Conservation (phyloP, 164 flowering plant species). For the Macadamia tetraphylla region DNA sequence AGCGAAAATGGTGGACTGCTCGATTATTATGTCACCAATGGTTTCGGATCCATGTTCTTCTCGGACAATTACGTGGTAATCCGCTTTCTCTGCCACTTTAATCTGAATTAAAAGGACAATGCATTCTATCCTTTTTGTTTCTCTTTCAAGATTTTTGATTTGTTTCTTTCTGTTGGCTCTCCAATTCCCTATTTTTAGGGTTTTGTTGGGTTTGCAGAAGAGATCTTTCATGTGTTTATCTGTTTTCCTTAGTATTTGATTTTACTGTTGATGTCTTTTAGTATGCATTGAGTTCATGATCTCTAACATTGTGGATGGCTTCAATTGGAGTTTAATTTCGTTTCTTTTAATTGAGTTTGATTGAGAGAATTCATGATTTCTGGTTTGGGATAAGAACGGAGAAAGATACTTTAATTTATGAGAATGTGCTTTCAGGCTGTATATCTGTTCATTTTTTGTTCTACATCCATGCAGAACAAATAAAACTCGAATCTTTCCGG, state of each 20-base stretch:
- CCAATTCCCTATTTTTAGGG: neutral
- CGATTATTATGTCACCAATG: slow-evolving; percentile 11
- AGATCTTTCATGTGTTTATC: neutral
- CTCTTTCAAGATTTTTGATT: neutral
- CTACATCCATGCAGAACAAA: neutral
- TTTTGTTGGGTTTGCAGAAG: neutral
- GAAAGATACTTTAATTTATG: neutral
- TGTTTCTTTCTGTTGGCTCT: neutral
- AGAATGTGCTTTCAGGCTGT: neutral
- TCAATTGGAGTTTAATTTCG: neutral
- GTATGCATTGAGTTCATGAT: neutral
- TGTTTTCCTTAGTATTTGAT: neutral
- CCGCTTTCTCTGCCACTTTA: slow-evolving; percentile 3
- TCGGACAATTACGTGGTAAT: slow-evolving; percentile 11
- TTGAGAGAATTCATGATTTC: neutral
- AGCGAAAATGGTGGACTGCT: slow-evolving; percentile 18
- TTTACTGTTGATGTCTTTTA: neutral
- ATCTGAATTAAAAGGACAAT: neutral
- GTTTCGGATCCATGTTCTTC: slow-evolving; percentile 5
- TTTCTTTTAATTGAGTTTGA: neutral
- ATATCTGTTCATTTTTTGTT: neutral
- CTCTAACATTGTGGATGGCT: neutral
- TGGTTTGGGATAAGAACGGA: neutral
- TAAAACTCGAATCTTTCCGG: neutral
- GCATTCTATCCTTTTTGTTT: neutral